Base-by-base conservation (phyloP, 2,329 filamentous ascomycete genomes). In the Coniochaeta sp. region DNA sequence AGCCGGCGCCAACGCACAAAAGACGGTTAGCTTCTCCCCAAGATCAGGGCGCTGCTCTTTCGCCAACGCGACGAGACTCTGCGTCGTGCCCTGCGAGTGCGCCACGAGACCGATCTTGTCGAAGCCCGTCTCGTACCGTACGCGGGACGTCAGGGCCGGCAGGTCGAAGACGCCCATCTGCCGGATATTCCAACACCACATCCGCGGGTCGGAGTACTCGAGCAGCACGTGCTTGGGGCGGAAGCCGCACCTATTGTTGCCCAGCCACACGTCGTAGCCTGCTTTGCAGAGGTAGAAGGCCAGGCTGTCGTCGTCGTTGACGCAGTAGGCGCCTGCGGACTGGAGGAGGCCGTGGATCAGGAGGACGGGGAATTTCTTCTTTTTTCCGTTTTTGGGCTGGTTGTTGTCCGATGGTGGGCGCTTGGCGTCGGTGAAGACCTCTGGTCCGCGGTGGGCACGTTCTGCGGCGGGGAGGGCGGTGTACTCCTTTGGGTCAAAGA, bases 161-260 rank as follows among this genome's bases (percentile, higher is more conserved):
- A 97, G 77, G 64, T 97, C 92, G 63, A 95, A 82, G 1, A 91
- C 85, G 3, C 91, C 92, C 87, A 96, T 95, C 63, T 96, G 89
- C 0, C 89, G 82, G 51, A 96, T 95, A 58, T 95, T 95, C 92
- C 92, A 97, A 35, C 85, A 83, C 92, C 92, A 96, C 89, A 96
- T 95, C 27, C 91, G 81, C 1, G 92, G 91, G 63, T 97, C 92
- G 3, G 73, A 72, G 57, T 87, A 83, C 2, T 81, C 70, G 33
- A 96, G 78, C 20, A 85, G 69, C 2, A 77, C 79, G 63, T 97
- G 92, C 57, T 83, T 80, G 0, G 92, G 91, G 0, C 79, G 73
- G 67, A 94, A 90, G 1, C 91, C 91, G 63, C 91, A 95, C 18
- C 92, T 81, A 64, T 96, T 96, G 70, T 96, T 95, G 4, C 92